Conservation (phyloP, 306 rosid species). For the Quercus glauca region DNA sequence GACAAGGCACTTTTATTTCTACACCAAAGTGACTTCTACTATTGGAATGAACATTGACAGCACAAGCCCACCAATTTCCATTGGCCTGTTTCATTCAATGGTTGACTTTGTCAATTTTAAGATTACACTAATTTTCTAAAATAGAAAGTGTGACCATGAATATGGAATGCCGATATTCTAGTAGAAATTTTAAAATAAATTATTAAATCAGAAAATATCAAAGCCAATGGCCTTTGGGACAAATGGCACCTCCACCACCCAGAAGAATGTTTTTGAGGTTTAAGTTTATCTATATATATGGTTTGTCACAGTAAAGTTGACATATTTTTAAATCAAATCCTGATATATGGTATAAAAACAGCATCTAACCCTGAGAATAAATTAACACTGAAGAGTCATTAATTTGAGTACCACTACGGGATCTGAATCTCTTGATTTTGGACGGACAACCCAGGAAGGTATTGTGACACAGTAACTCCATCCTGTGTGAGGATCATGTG, state of each 20-base stretch:
- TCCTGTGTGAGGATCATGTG: conserved; percentile 76
- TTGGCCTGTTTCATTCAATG: background rate
- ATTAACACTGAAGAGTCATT: conserved; percentile 34
- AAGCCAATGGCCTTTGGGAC: background rate
- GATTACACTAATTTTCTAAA: background rate
- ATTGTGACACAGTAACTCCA: conserved; percentile 85
- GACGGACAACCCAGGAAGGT: conserved; percentile 80
- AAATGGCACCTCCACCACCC: background rate
- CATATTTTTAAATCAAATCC: conserved; percentile 17
- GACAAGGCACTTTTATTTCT: background rate
- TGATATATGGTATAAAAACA: conserved; percentile 33
- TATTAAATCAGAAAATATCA: background rate
- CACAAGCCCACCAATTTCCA: background rate
- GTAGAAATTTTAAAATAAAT: background rate
- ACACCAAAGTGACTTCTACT: background rate
- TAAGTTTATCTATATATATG: too few species aligned
- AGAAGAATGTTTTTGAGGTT: background rate
- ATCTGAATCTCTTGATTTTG: conserved; percentile 79
- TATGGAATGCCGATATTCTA: background rate
- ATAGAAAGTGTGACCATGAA: background rate
- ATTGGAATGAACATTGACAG: background rate
- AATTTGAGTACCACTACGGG: conserved; percentile 76
- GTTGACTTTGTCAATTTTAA: background rate
- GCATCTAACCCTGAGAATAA: conserved; percentile 35
- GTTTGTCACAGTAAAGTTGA: background rate